Conservation (phyloP, 75 land plant genomes). For the Pinus taeda region DNA sequence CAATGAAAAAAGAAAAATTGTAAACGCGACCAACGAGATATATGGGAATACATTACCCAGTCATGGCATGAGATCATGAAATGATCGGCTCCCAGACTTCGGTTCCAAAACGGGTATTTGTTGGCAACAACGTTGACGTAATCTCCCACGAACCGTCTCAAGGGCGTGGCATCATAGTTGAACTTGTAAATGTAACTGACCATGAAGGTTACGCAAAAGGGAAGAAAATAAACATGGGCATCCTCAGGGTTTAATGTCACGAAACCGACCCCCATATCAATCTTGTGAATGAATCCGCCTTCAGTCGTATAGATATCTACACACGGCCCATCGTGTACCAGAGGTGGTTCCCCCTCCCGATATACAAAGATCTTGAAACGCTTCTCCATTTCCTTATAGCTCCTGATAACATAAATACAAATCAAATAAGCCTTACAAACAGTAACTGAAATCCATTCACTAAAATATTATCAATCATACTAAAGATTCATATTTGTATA, state of each 20-base stretch:
- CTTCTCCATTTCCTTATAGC: conserved; percentile 91
- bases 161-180: conserved; percentile 24
- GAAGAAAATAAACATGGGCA: conserved; percentile 78
- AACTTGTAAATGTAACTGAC: conserved; percentile 37
- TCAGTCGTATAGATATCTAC: conserved; percentile 80
- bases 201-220: conserved; percentile 72
- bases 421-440: not conserved
- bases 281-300: conserved; percentile 68
- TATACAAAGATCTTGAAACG: conserved; percentile 69
- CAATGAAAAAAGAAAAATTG: too few species aligned
- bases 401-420: conserved; percentile 38
- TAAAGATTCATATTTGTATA: not conserved
- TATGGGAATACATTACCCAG: conserved; percentile 35
- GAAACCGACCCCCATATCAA: conserved; percentile 55
- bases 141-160: conserved; percentile 26
- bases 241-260: conserved; percentile 58
- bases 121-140: conserved; percentile 38
- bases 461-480: too few species aligned
- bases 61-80: conserved; percentile 82
- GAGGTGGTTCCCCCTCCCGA: conserved; percentile 78
- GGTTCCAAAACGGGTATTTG: conserved; percentile 60
- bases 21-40: too few species aligned
- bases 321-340: conserved; percentile 86
- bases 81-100: conserved; percentile 67
- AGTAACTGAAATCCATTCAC: not conserved